Conservation (phyloP, 208 protist species). For the Leishmania mexicana region DNA sequence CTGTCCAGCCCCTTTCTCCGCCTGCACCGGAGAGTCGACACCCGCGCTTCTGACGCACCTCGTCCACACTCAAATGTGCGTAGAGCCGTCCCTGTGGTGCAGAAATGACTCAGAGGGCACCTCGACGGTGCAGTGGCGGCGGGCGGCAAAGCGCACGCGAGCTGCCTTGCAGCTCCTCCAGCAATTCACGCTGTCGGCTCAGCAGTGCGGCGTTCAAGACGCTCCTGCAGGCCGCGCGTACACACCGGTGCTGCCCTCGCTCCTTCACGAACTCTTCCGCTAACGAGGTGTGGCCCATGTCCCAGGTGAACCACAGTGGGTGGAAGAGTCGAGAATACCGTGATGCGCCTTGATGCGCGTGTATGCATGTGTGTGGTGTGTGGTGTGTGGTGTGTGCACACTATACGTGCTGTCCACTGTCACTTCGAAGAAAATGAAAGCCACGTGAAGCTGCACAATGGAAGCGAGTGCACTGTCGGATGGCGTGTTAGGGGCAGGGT, state of each 20-base stretch:
- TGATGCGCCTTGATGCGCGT: neutral
- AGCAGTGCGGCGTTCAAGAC: neutral
- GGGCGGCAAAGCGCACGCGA: constrained; percentile 13
- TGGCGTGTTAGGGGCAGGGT: neutral
- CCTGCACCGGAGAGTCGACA: neutral
- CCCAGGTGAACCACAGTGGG: neutral
- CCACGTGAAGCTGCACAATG: neutral
- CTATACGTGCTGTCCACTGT: neutral
- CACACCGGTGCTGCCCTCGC: constrained; percentile 9
- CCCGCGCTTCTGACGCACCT: neutral
- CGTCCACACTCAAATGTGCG: neutral
- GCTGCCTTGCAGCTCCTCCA: constrained; percentile 11
- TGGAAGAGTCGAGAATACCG: neutral
- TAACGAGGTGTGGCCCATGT: neutral
- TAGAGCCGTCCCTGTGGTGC: neutral
- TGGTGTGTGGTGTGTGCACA: neutral
- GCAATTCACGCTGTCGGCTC: neutral
- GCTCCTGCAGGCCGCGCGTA: neutral
- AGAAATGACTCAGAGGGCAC: neutral
- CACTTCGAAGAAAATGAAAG: neutral
- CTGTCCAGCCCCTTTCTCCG: neutral
- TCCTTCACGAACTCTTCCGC: constrained; percentile 13
- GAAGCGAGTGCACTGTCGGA: neutral
- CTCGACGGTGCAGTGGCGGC: neutral
- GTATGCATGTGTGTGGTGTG: neutral